Base-by-base conservation (phyloP, 2,329 filamentous ascomycete species). In the Aspergillus costaricaensis region DNA sequence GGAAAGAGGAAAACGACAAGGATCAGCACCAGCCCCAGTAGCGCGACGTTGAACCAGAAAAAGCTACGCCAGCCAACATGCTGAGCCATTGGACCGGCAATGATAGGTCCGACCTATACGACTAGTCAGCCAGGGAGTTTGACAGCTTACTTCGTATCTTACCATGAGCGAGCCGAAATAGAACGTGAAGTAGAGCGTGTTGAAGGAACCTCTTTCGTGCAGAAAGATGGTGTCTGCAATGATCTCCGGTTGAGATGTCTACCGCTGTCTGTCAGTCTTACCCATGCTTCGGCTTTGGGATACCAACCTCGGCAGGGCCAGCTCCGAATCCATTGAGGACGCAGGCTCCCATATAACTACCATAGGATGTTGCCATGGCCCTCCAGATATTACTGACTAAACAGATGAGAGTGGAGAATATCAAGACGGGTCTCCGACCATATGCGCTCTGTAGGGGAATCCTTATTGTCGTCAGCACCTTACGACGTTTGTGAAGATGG, bases 181-280 rank as follows among this genome's bases (percentile, higher is more conserved):
- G 12, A 82, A 77, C 0, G 82, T 82, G 75, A 86, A 88, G 69
- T 88, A 89, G 0, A 85, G 67, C 0, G 84, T 86, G 64, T 85
- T 85, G 76, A 82, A 88, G 64, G 83, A 85, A 6, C 87, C 86
- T 59, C 87, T 81, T 53, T 88, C 85, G 67, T 88, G 85, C 9
- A 89, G 76, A 72, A 89, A 89, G 69, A 86, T 85, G 10, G 88
- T 81, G 67, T 89, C 86, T 3, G 86, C 84, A 67, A 88, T 88
- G 55, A 89, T 81, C 30, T 83, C 81, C 0, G 86, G 86, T 74
- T 86, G 84, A 2, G 85, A 81, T 0, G 85, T 88, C 75, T 76
- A 60, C 17, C 38, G 14, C 12, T 5, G 19, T 50, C 41, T 27
- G 38, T 50, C 54, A 57, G 49, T n/a, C 32, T 17, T 1, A 21